Evolutionary conservation across 2,329 filamentous ascomycete genomes (phyloP).

Genomic region (Bipolaris victoriae): DNA sequence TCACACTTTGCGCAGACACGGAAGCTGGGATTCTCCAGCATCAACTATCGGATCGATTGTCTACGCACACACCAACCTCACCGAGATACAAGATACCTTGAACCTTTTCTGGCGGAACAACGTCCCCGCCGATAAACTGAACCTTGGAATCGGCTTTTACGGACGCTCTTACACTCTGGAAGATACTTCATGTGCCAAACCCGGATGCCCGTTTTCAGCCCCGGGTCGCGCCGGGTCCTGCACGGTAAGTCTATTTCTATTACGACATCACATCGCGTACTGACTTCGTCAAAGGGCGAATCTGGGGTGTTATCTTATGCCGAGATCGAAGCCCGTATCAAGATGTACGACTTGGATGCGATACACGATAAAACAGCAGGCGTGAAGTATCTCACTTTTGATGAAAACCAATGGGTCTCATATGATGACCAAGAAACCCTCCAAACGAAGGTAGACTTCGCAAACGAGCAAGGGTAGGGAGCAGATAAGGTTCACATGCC

Average conservation of each 20-base stretch:
- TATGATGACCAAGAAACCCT: constrained; percentile 48
- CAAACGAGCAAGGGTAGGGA: constrained; percentile 13
- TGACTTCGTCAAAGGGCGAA: neutral
- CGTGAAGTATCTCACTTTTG: constrained; percentile 22
- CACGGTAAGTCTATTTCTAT: neutral
- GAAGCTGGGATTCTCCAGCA: constrained; percentile 44
- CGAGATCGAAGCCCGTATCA: constrained; percentile 1
- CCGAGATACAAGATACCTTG: constrained; percentile 50
- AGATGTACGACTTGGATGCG: neutral
- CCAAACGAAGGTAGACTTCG: constrained; percentile 57
- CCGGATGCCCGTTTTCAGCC: constrained; percentile 8
- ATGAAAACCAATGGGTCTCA: constrained; percentile 33
- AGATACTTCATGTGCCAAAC: constrained; percentile 13
- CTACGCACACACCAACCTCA: constrained; percentile 53
- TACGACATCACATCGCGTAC: no score
- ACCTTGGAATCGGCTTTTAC: constrained; percentile 53
- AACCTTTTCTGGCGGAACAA: constrained; percentile 56
- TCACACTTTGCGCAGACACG: neutral
- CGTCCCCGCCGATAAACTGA: constrained; percentile 49
- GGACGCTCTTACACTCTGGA: constrained; percentile 39
- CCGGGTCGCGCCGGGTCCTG: neutral
- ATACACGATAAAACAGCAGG: neutral
- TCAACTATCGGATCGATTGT: constrained; percentile 32
- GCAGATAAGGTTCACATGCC: no score
- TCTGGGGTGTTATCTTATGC: neutral